Conservation (phyloP, 306 rosid genomes). For the Luffa acutangula region DNA sequence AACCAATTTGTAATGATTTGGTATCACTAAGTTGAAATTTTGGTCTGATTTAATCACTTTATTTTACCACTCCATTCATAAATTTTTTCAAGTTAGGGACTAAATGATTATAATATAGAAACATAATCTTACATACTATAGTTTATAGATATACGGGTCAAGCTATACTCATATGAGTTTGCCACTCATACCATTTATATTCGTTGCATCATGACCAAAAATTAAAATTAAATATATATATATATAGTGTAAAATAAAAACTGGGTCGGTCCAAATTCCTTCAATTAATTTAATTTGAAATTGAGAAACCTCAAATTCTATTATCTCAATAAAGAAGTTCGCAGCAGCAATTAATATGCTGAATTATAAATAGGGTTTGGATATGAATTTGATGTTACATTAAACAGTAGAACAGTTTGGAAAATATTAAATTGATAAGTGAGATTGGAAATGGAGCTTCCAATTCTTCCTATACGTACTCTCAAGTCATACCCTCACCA, state of each 20-base stretch:
- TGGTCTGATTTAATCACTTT: too few species aligned
- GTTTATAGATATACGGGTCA: too few species aligned
- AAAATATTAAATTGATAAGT: background rate
- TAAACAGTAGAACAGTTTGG: background rate
- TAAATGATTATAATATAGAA: too few species aligned
- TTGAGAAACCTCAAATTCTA: background rate
- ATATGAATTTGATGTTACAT: background rate
- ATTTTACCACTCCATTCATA: too few species aligned
- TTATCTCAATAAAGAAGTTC: background rate
- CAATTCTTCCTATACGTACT: background rate
- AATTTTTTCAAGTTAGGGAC: too few species aligned
- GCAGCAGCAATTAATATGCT: background rate
- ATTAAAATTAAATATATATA: too few species aligned
- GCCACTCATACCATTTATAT: too few species aligned
- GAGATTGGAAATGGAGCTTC: background rate
- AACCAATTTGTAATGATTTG: too few species aligned
- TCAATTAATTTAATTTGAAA: background rate
- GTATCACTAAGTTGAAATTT: too few species aligned
- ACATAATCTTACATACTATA: too few species aligned
- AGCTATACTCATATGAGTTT: too few species aligned
- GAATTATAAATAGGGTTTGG: background rate
- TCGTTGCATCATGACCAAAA: too few species aligned
- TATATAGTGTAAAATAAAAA: background rate
- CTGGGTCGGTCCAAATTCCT: background rate
- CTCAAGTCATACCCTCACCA: constrained; percentile 1